phyloP scores from a whole-genome alignment of 2,329 filamentous ascomycete genomes.

The Aspergillus tubingensis region DNA sequence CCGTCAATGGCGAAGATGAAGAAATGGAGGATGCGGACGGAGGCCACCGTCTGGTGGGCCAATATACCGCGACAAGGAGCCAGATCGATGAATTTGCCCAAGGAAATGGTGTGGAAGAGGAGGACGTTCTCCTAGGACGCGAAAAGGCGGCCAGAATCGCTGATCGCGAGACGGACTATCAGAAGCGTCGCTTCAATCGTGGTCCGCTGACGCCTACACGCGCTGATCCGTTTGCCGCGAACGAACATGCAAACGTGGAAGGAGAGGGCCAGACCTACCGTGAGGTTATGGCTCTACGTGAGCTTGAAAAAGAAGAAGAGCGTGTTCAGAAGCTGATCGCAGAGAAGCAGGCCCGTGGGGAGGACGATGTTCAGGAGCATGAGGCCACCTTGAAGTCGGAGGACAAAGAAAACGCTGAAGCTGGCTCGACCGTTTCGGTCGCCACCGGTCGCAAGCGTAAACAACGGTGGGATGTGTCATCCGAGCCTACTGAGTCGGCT shows the following conservation, averaged over 20 bases:
- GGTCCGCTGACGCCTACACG: slow-evolving; percentile 76
- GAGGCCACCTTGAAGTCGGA: slow-evolving; percentile 72
- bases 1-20: slow-evolving; percentile 74
- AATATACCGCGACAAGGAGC: slow-evolving; percentile 89
- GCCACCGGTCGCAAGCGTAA: slow-evolving; percentile 76
- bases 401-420: slow-evolving; percentile 72
- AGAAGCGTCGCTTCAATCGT: slow-evolving; percentile 91
- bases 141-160: slow-evolving; percentile 90
- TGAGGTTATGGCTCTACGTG: slow-evolving; percentile 85
- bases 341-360: slow-evolving; percentile 66
- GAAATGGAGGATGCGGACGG: slow-evolving; percentile 75
- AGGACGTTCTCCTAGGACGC: slow-evolving; percentile 79
- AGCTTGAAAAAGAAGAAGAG: slow-evolving; percentile 91
- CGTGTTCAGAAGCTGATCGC: slow-evolving; percentile 78
- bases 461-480: slow-evolving; percentile 90
- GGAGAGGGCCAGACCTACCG: slow-evolving; percentile 80
- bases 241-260: slow-evolving; percentile 66
- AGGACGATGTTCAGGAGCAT: slow-evolving; percentile 65
- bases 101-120: slow-evolving; percentile 83
- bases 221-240: slow-evolving; percentile 80
- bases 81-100: slow-evolving; percentile 94
- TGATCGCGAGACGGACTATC: slow-evolving; percentile 95
- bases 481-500: slow-evolving; percentile 55
- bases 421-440: slow-evolving; percentile 66
- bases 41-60: slow-evolving; percentile 80